phyloP scores from a whole-genome alignment of 2,329 filamentous ascomycete genomes.

The Cladorrhinum sp. region DNA sequence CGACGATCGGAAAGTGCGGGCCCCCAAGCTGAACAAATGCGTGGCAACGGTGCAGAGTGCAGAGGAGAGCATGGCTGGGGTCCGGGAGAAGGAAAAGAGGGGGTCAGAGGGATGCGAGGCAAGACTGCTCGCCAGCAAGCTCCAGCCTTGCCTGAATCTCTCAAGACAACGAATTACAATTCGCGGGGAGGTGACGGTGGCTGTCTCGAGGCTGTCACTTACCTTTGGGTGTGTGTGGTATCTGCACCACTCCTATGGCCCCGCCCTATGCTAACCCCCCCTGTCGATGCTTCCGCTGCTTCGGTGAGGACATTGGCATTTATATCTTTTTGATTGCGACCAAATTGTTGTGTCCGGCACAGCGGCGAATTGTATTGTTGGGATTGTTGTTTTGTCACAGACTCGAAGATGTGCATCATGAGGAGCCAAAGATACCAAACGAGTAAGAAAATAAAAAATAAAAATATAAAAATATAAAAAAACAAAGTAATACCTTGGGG shows the following conservation, averaged over 20 bases:
- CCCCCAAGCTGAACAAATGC: constrained; percentile 5
- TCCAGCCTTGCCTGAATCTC: constrained; percentile 16
- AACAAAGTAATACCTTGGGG: constrained; percentile 38
- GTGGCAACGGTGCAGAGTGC: constrained; percentile 14
- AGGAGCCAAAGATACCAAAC: constrained; percentile 8
- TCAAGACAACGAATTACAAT: constrained; percentile 4
- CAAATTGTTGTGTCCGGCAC: constrained; percentile 2
- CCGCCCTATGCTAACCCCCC: background rate
- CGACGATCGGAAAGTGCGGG: constrained; percentile 19
- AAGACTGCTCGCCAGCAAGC: background rate
- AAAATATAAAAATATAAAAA: constrained; percentile 19
- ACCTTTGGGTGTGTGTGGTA: constrained; percentile 14
- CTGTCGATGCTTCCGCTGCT: constrained; percentile 1
- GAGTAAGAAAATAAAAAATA: constrained; percentile 9
- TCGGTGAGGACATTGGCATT: background rate
- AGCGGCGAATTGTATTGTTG: background rate
- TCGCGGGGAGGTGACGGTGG: constrained; percentile 15
- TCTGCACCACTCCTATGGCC: constrained; percentile 11
- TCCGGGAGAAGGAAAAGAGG: background rate
- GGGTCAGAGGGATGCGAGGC: background rate
- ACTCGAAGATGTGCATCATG: background rate
- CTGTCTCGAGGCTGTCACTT: constrained; percentile 22
- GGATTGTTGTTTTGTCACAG: background rate
- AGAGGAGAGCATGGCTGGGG: background rate
- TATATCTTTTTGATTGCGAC: background rate